Conservation (phyloP, 352 stramenopile genomes). For the Phytophthora pinifolia region DNA sequence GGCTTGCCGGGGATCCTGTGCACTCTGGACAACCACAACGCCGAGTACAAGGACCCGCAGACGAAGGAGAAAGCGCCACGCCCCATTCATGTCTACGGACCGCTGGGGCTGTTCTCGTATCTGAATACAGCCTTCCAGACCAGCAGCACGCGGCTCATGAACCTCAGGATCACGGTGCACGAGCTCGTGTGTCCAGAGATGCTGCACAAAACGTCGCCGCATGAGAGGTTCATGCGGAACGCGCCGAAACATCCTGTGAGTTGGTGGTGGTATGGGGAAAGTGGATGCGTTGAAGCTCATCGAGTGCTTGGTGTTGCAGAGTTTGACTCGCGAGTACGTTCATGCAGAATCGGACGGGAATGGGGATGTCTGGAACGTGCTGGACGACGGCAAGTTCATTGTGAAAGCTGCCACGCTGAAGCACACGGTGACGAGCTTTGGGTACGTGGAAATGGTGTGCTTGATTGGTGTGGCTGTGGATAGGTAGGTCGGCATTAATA, state of each 20-base stretch:
- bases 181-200: slow-evolving; percentile 66
- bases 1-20: slow-evolving; percentile 80
- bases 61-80: slow-evolving; percentile 49
- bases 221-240: slow-evolving; percentile 68
- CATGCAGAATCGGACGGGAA: slow-evolving; percentile 58
- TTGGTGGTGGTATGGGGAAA: background rate
- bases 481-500: no score
- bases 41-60: slow-evolving; percentile 49
- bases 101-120: slow-evolving; percentile 74
- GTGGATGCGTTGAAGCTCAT: slow-evolving; percentile 1
- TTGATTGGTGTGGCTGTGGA: no score
- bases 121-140: slow-evolving; percentile 72
- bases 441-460: slow-evolving; percentile 33
- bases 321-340: slow-evolving; percentile 54
- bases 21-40: slow-evolving; percentile 82
- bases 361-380: slow-evolving; percentile 64
- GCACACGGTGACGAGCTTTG: slow-evolving; percentile 81
- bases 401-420: slow-evolving; percentile 70
- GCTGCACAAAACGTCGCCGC: slow-evolving; percentile 39
- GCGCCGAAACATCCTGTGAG: slow-evolving; percentile 60
- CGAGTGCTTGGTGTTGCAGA: slow-evolving; percentile 22
- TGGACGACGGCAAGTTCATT: slow-evolving; percentile 63
- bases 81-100: slow-evolving; percentile 77
- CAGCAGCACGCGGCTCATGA: slow-evolving; percentile 64
- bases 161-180: slow-evolving; percentile 73